Percentiles rank a stretch among this genome's conserved stretches.
Evolutionary conservation across 768 basidiomycete genomes (phyloP).

Genomic region (Lactarius evosmus): DNA sequence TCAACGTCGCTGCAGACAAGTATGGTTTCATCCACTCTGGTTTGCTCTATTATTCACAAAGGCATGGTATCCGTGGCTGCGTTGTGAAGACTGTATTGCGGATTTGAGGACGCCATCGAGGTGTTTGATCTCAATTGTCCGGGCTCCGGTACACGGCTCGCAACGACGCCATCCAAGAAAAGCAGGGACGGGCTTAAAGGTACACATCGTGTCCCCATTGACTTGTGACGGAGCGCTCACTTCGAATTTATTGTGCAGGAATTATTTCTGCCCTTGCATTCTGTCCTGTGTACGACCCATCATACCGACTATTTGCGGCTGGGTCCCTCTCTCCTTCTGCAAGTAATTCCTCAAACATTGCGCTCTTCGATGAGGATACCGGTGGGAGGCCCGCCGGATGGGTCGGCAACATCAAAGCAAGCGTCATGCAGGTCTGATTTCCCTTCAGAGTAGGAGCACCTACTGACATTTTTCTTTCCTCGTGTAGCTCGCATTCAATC

Average conservation of each 20-base stretch:
- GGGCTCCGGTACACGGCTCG: conserved; percentile 67
- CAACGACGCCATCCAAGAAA: conserved; percentile 69
- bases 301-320: conserved; percentile 68
- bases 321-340: conserved; percentile 61
- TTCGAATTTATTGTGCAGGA: conserved; percentile 39
- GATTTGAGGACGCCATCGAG: conserved; percentile 82
- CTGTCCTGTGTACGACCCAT: conserved; percentile 51
- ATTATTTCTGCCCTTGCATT: conserved; percentile 86
- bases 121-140: conserved; percentile 74
- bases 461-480: conserved; percentile 6
- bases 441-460: conserved; percentile 1
- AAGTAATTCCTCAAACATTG: conserved; percentile 50
- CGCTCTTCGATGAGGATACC: conserved; percentile 61
- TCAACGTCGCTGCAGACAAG: conserved; percentile 68
- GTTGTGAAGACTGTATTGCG: conserved; percentile 70
- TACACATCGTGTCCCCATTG: conserved; percentile 30
- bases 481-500: conserved; percentile 72
- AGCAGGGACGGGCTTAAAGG: conserved; percentile 88
- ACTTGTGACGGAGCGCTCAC: conserved; percentile 1
- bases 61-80: not conserved
- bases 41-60: not conserved
- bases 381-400: conserved; percentile 55
- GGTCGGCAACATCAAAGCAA: conserved; percentile 52
- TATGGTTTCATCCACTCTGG: conserved; percentile 34
- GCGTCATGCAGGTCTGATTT: conserved; percentile 51